Evolutionary conservation across 2,329 filamentous ascomycete genomes (phyloP).

Genomic region (Alternaria infectoria): DNA sequence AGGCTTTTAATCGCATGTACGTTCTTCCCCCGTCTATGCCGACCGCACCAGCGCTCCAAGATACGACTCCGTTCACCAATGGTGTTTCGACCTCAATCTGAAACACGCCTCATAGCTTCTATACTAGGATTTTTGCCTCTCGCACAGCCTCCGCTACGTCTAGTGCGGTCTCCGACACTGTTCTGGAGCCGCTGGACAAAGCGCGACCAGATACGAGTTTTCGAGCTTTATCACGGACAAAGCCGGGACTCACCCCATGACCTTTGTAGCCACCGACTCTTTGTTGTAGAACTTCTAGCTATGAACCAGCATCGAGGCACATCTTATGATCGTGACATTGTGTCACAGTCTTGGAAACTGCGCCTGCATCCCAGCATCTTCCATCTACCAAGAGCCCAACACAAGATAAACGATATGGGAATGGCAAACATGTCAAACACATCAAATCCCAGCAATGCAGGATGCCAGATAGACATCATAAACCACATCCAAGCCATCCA

Average conservation of each 20-base stretch:
- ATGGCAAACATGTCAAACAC: neutral
- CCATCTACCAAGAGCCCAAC: neutral
- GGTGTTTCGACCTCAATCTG: neutral
- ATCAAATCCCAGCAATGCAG: neutral
- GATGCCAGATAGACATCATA: neutral
- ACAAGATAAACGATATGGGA: neutral
- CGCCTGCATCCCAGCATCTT: neutral
- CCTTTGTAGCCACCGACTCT: neutral
- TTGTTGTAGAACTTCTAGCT: neutral
- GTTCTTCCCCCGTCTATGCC: neutral
- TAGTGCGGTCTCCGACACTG: neutral
- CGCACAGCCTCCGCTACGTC: slow-evolving; percentile 22
- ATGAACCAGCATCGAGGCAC: neutral
- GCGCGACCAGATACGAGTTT: neutral
- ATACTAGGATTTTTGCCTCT: neutral
- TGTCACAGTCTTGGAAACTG: neutral
- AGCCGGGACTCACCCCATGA: neutral
- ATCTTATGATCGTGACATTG: neutral
- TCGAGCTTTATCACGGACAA: neutral
- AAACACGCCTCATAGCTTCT: neutral
- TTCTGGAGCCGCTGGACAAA: neutral
- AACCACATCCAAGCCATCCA: slow-evolving; percentile 1
- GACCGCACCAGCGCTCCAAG: neutral
- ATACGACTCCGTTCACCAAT: neutral
- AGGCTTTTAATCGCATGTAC: neutral